Evolutionary conservation across 768 basidiomycete species (phyloP), one percentile per base, ranked within the genome.

Genomic region (Russula olivacea): DNA sequence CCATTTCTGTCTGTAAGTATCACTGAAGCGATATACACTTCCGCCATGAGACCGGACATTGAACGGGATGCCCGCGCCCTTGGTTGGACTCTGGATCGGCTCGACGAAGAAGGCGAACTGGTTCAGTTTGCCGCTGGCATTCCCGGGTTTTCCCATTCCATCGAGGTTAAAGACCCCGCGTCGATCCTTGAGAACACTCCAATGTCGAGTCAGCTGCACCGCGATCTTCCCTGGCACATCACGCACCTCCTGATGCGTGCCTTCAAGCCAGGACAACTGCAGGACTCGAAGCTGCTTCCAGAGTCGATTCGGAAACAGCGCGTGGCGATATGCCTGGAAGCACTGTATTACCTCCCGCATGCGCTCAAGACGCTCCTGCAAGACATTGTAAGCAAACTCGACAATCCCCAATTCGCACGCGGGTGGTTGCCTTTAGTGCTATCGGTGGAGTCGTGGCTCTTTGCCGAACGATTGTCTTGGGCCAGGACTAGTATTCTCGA

Each of bases 1-100:
- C 30, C 9, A 2, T 32, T 32, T 10, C 30, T 43, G 4, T 57
- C 55, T 8, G 3, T 1, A 25, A 12, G n/a, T 19, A 62, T 57
- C 38, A 34, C 32, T 8, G 10, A 2, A 14, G 50, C 57, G 4
- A 50, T 36, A 19, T 7, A 53, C 23, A 2, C 8, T 0, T n/a
- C 49, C 0, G 61, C 51, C 2, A 4, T 7, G 17, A 17, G 21
- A 17, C n/a, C 11, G 17, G 17, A 45, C 40, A 19, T 15, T n/a
- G 11, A 21, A 14, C 45, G 53, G 2, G 34, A 47, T 36, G 56
- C 61, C 8, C 50, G 51, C 4, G 57, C 61, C 1, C 25, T 63
- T 10, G 40, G 41, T 21, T 63, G 61, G 61, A 63, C 56, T 1
- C 61, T 63, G 19, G 51, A 63, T 36, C 47, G 21, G 15, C 43